phyloP scores from a whole-genome alignment of 345 rosid genomes.

The Sisymbrium altissimum region DNA sequence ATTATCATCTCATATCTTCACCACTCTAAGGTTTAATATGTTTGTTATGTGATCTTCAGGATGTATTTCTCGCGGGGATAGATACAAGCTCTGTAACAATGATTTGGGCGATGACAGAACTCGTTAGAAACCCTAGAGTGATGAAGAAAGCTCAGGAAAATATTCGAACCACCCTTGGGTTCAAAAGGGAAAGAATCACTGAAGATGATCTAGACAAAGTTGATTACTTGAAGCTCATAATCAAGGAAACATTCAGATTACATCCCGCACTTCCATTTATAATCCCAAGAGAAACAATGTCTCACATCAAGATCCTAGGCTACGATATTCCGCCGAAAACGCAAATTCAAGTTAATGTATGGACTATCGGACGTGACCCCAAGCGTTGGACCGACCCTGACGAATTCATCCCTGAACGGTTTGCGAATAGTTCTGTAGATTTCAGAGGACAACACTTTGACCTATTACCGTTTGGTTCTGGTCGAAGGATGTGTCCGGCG shows the following conservation, averaged over 20 bases:
- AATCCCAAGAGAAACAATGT: constrained; percentile 14
- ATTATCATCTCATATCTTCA: too few relatives aligned
- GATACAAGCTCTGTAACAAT: constrained; percentile 45
- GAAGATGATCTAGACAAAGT: constrained; percentile 17
- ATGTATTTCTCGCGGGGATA: constrained; percentile 57
- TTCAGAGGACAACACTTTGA: constrained; percentile 29
- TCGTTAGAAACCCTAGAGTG: not conserved
- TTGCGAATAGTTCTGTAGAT: constrained; percentile 2
- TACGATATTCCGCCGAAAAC: constrained; percentile 38
- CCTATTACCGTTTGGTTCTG: constrained; percentile 50
- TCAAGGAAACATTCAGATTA: constrained; percentile 24
- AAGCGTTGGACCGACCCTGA: constrained; percentile 45
- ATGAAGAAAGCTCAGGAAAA: constrained; percentile 4
- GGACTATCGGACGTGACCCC: constrained; percentile 44
- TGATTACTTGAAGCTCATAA: constrained; percentile 8
- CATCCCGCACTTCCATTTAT: constrained; percentile 20
- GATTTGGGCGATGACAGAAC: not conserved
- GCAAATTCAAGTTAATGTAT: not conserved
- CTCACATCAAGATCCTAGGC: constrained; percentile 24
- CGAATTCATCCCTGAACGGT: constrained; percentile 53
- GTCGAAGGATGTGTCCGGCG: constrained; percentile 55
- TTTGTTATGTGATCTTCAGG: constrained; percentile 27
- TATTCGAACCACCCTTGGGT: not conserved
- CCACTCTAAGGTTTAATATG: too few relatives aligned
- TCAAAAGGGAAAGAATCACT: not conserved